These are phyloP conservation scores for Achaetomium macrosporum DNA, from an alignment of 2,329 filamentous ascomycete species.

Conservation along the genomic window DNA sequence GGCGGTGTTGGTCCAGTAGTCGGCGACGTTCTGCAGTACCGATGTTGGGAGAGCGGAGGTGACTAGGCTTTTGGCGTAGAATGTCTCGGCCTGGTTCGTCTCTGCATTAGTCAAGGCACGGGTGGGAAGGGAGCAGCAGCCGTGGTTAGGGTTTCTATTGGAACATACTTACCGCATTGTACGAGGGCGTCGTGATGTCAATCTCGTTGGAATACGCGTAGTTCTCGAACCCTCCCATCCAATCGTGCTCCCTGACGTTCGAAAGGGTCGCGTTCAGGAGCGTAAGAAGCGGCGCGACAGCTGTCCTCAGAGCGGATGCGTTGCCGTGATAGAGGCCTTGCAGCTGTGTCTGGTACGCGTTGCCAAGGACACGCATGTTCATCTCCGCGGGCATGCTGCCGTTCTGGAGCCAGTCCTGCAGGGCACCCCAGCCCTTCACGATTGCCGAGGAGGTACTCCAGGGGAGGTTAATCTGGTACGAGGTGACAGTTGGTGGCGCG, in stretches of 20 bases:
- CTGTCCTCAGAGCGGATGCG: constrained; percentile 13
- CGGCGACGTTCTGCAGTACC: constrained; percentile 23
- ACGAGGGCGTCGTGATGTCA: constrained; percentile 24
- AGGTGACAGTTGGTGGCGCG: constrained; percentile 30
- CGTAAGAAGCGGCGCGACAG: constrained; percentile 24
- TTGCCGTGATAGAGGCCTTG: constrained; percentile 28
- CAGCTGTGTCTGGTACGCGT: constrained; percentile 22
- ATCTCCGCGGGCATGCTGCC: constrained; percentile 26
- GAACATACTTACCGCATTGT: constrained; percentile 12
- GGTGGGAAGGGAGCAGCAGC: no score
- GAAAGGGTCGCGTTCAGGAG: constrained; percentile 22
- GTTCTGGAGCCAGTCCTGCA: constrained; percentile 26
- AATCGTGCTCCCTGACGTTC: constrained; percentile 23
- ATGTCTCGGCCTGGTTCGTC: constrained; percentile 25
- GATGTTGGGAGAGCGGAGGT: constrained; percentile 24
- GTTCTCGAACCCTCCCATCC: constrained; percentile 28
- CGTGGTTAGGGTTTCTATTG: no score
- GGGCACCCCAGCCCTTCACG: constrained; percentile 20
- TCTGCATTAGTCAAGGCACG: no score
- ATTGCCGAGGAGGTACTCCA: constrained; percentile 23
- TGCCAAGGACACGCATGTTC: constrained; percentile 29
- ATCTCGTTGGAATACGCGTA: constrained; percentile 29
- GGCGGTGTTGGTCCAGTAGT: constrained; percentile 27
- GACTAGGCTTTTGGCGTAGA: constrained; percentile 29
- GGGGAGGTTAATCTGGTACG: constrained; percentile 26